Base-by-base conservation (phyloP, 2,329 filamentous ascomycete species). In the Cercospora sojina region DNA sequence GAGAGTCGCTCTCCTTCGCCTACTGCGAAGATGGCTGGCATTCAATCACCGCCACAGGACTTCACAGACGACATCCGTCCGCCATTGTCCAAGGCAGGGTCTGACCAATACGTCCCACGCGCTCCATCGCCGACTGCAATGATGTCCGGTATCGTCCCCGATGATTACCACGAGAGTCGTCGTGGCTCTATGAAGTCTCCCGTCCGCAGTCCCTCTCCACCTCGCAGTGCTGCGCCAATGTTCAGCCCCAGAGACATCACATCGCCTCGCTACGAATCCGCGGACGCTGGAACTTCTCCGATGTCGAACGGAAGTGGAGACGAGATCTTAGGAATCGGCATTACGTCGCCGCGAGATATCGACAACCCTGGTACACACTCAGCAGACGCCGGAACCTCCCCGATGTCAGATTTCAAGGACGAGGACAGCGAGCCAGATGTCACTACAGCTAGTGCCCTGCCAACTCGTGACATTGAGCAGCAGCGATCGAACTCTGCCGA, bases 121-220 rank as follows among this genome's bases (percentile, higher is more conserved):
- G 23, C 56, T 41, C 65, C 65, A 20, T 64, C 61, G 12, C 65
- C 65, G 3, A 67, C 65, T 18, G 62, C 65, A 13, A 32, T 67
- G 55, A 67, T 67, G 65, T 64, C 65, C 31, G 65, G 65, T 62
- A 57, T 67, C 13, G 58, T 67, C 16, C 65, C 65, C 3, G 65
- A 67, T 29, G 55, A 66, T 8, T 57, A 57, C 29, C 35, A 49
- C 32, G n/a, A 57, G 20, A 57, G 51, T 13, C 60, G 60, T n/a
- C 60, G 60, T 57, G 60, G 32, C 12, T 63, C 60, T 12, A 57
- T 47, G 31, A 56, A 29, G 18, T 63, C 60, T 43, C 60, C 60
- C 27, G 51, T 57, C 18, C 60, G 60, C 23, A 63, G 60, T 29
- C 60, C 60, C 7, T 63, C 60, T 32, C 49, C 51, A 18, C 12